These are phyloP conservation scores for Suhomyces bokatorum DNA, from an alignment of 1,139 yeast species.

Conservation along the genomic window DNA sequence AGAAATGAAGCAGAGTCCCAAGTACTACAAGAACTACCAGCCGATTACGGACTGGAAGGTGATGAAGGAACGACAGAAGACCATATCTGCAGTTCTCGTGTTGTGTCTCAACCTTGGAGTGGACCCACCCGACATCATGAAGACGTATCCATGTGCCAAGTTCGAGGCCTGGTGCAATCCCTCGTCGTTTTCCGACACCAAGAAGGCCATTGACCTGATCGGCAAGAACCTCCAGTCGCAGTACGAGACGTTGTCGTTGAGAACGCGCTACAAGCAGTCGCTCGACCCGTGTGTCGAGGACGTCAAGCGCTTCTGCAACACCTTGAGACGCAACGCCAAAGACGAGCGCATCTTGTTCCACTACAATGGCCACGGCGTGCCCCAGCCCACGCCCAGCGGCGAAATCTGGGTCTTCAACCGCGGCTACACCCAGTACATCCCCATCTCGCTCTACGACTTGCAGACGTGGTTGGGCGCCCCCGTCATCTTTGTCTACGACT, in stretches of 20 bases:
- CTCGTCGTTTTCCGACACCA: conserved; percentile 75
- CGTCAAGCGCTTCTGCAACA: conserved; percentile 86
- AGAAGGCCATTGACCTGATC: conserved; percentile 87
- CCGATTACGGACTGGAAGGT: conserved; percentile 88
- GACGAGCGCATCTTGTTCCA: conserved; percentile 90
- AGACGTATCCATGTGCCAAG: conserved; percentile 92
- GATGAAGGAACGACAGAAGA: conserved; percentile 86
- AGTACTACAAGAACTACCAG: conserved; percentile 55
- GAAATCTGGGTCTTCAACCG: conserved; percentile 98
- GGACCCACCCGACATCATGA: conserved; percentile 94
- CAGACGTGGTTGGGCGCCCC: conserved; percentile 99
- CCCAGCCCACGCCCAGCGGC: conserved; percentile 96
- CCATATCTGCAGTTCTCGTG: conserved; percentile 92
- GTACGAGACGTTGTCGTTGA: conserved; percentile 82
- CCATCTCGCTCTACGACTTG: conserved; percentile 86
- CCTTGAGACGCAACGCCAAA: conserved; percentile 84
- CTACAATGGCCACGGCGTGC: conserved; percentile 98
- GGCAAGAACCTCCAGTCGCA: conserved; percentile 87
- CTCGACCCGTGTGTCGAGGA: conserved; percentile 96
- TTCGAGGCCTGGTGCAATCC: conserved; percentile 96
- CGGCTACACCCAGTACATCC: conserved; percentile 96
- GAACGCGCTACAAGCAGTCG: conserved; percentile 88
- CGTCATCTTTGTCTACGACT: conserved; percentile 90
- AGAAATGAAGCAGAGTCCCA: conserved; percentile 47
- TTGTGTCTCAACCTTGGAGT: conserved; percentile 91